phyloP scores from a whole-genome alignment of 176 grass and related monocot genomes.

The Sorghum bicolor region DNA sequence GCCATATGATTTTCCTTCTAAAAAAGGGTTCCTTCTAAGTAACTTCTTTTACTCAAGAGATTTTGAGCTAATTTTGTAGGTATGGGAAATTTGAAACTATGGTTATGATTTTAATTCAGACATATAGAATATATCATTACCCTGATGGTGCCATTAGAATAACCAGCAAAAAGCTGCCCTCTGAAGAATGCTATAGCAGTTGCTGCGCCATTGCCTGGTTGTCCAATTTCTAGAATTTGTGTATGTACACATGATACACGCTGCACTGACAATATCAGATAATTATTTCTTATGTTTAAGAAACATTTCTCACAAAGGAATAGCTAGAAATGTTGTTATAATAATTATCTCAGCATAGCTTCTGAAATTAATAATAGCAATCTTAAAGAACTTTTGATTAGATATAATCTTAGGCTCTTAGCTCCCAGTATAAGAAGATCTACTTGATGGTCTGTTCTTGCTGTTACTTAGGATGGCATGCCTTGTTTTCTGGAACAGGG shows the following conservation, averaged over 20 bases:
- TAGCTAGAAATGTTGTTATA: background rate
- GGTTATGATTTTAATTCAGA: background rate
- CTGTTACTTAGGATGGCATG: background rate
- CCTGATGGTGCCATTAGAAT: constrained; percentile 82
- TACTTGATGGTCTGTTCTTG: background rate
- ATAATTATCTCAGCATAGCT: background rate
- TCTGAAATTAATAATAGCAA: background rate
- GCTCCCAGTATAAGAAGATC: background rate
- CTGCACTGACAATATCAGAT: constrained; percentile 58
- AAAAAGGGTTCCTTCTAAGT: background rate
- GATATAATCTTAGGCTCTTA: background rate
- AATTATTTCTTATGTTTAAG: constrained; percentile 41
- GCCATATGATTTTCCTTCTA: no score
- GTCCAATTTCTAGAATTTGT: constrained; percentile 88
- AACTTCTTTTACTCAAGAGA: background rate
- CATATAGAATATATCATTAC: constrained; percentile 50
- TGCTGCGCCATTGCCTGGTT: constrained; percentile 57
- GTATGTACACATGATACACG: constrained; percentile 95
- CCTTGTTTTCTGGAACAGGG: constrained; percentile 1
- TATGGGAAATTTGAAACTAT: constrained; percentile 11
- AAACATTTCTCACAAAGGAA: background rate
- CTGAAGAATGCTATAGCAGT: constrained; percentile 90
- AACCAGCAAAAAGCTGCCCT: constrained; percentile 85
- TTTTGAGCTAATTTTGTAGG: constrained; percentile 6
- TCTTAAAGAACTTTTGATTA: constrained; percentile 6